Evolutionary conservation across 2,329 filamentous ascomycete species (phyloP).

Genomic region (Aspergillus pseudoviridinutans): DNA sequence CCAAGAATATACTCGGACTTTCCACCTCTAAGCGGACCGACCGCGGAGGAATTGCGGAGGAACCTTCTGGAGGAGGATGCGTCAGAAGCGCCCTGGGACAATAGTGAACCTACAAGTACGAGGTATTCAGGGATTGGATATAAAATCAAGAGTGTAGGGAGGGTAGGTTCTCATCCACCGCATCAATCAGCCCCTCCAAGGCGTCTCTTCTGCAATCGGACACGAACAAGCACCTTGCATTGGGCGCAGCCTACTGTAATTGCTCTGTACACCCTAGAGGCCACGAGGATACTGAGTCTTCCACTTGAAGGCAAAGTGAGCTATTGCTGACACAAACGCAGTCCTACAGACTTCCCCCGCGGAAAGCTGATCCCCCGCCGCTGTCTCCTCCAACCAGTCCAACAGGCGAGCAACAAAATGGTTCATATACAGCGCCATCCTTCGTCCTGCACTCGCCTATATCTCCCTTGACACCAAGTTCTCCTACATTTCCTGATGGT

Average conservation of each 20-base stretch:
- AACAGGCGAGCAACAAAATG: conserved; percentile 45
- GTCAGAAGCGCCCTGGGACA: conserved; percentile 63
- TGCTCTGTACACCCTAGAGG: not conserved
- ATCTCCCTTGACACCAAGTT: conserved; percentile 81
- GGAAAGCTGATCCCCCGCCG: conserved; percentile 59
- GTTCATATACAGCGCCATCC: conserved; percentile 44
- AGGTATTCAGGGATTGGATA: conserved; percentile 55
- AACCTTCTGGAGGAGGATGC: conserved; percentile 66
- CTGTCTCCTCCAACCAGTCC: conserved; percentile 47
- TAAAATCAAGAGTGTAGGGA: conserved; percentile 68
- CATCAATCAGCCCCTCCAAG: not conserved
- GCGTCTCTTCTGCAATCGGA: not conserved
- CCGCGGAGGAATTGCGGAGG: conserved; percentile 61
- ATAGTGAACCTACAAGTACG: conserved; percentile 46
- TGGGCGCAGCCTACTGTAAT: not conserved
- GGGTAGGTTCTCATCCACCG: conserved; percentile 59
- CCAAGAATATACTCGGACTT: conserved; percentile 67
- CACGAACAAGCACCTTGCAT: not conserved
- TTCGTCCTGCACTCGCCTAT: conserved; percentile 80
- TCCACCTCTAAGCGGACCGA: conserved; percentile 60
- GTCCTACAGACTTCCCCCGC: conserved; percentile 56
- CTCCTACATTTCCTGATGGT: conserved; percentile 83
- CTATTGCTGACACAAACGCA: conserved; percentile 20
- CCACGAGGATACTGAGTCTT: not conserved
- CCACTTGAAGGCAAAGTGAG: not conserved